Conservation (phyloP, 495 filamentous ascomycete species). For the Paragyromitra xinjiangensis region DNA sequence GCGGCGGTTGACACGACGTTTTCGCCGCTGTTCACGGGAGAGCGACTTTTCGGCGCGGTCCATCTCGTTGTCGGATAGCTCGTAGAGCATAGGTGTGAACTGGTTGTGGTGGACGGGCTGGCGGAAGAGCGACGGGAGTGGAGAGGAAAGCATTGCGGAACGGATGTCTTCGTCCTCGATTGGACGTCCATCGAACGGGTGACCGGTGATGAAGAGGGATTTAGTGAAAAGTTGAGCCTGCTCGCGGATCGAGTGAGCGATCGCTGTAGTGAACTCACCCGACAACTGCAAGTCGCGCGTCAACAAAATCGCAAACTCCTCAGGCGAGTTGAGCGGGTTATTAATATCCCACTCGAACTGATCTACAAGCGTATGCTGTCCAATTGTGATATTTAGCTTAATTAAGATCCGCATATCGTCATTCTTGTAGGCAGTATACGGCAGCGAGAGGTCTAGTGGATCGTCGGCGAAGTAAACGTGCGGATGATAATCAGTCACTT, state of each 20-base stretch:
- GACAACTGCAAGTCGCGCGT: slow-evolving; percentile 88
- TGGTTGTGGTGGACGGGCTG: slow-evolving; percentile 91
- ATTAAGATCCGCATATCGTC: slow-evolving; percentile 97
- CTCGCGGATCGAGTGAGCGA: slow-evolving; percentile 95
- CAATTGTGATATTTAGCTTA: slow-evolving; percentile 97
- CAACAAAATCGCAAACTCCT: slow-evolving; percentile 91
- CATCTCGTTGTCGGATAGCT: slow-evolving; percentile 88
- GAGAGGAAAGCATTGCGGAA: slow-evolving; percentile 84
- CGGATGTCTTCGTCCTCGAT: slow-evolving; percentile 90
- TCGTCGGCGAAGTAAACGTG: slow-evolving; percentile 90
- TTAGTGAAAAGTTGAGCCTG: slow-evolving; percentile 93
- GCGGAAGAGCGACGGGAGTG: slow-evolving; percentile 81
- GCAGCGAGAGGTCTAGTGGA: slow-evolving; percentile 84
- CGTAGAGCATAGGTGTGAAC: slow-evolving; percentile 90
- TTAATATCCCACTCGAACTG: slow-evolving; percentile 99
- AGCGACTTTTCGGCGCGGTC: slow-evolving; percentile 91
- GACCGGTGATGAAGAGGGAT: slow-evolving; percentile 89
- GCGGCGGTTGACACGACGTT: slow-evolving; percentile 90
- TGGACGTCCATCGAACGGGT: slow-evolving; percentile 93
- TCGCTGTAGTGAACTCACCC: slow-evolving; percentile 96
- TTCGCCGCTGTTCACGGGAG: slow-evolving; percentile 88
- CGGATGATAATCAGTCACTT: slow-evolving; percentile 91
- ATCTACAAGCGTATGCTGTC: slow-evolving; percentile 89
- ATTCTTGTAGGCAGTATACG: slow-evolving; percentile 94
- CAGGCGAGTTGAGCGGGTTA: slow-evolving; percentile 88